phyloP scores from a whole-genome alignment of 2,329 filamentous ascomycete genomes.

The Colletotrichum lupini region DNA sequence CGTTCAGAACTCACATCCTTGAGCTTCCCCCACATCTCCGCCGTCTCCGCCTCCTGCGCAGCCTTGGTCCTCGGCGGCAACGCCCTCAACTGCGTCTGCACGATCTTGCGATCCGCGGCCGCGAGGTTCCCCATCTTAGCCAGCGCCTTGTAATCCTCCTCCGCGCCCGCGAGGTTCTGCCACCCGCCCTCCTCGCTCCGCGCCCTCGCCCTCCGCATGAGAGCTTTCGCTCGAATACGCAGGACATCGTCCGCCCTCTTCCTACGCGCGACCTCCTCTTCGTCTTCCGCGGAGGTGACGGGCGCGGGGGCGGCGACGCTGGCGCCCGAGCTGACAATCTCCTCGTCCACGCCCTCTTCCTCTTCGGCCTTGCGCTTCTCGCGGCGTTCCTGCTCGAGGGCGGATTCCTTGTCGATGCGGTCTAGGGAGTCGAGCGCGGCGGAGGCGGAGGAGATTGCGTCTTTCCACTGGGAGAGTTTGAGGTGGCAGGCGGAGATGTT shows the following conservation, averaged over 20 bases:
- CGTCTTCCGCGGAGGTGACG: constrained; percentile 36
- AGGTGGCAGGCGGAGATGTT: constrained; percentile 92
- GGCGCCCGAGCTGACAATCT: constrained; percentile 70
- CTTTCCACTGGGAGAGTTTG: constrained; percentile 87
- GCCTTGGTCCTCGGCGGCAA: constrained; percentile 78
- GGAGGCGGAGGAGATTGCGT: constrained; percentile 79
- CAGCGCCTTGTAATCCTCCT: constrained; percentile 82
- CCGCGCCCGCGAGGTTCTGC: constrained; percentile 81
- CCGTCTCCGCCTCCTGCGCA: constrained; percentile 88
- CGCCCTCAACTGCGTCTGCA: constrained; percentile 71
- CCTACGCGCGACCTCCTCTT: constrained; percentile 42
- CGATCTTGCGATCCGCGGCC: constrained; percentile 73
- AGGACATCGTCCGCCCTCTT: constrained; percentile 71
- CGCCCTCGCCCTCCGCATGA: constrained; percentile 82
- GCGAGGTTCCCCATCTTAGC: constrained; percentile 70
- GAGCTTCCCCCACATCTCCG: constrained; percentile 97
- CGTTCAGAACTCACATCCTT: constrained; percentile 71
- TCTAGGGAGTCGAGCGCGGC: constrained; percentile 79
- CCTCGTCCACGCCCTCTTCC: constrained; percentile 57
- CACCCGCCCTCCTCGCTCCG: constrained; percentile 79
- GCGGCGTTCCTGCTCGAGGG: constrained; percentile 39
- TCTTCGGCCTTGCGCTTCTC: constrained; percentile 61
- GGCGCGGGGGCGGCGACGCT: constrained; percentile 57
- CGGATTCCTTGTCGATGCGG: constrained; percentile 57
- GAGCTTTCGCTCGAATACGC: constrained; percentile 83